A percentile compares a stretch with the other conserved stretches of the same genome.
These are phyloP conservation scores for Globisporangium apiculatum DNA, from an alignment of 352 stramenopile genomes.

Conservation along the genomic window DNA sequence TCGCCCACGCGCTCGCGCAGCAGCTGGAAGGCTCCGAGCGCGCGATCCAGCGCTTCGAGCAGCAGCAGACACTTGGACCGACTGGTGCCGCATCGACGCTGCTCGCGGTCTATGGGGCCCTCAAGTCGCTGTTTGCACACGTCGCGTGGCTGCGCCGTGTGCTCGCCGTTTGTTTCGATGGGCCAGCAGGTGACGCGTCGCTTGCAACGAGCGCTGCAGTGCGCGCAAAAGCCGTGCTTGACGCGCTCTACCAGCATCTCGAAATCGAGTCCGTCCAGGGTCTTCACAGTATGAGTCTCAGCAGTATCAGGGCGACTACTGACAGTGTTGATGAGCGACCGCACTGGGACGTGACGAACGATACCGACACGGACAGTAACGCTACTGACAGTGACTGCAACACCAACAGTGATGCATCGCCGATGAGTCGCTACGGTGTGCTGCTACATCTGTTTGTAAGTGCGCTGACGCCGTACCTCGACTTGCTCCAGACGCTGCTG, in stretches of 20 bases:
- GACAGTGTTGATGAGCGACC: no score
- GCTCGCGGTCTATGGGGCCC: conserved; percentile 26
- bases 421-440: conserved; percentile 32
- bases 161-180: conserved; percentile 26
- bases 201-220: conserved; percentile 16
- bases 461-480: conserved; percentile 40
- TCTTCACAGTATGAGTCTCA: no score
- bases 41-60: conserved; percentile 14
- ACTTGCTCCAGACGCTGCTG: conserved; percentile 36
- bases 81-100: conserved; percentile 24
- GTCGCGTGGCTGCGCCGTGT: conserved; percentile 36
- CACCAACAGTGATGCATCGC: neutral
- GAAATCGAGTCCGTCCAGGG: conserved; percentile 32
- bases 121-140: conserved; percentile 37
- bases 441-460: conserved; percentile 38
- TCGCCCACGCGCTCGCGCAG: conserved; percentile 34
- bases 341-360: no score
- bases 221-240: conserved; percentile 33
- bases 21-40: conserved; percentile 21
- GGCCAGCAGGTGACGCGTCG: conserved; percentile 17
- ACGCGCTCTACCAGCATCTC: conserved; percentile 34
- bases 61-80: neutral
- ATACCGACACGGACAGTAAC: no score
- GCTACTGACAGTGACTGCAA: no score
- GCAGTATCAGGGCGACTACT: no score